Percentiles rank a stretch among this genome's conserved stretches.
These are phyloP conservation scores for Fragaria nilgerrensis DNA, from an alignment of 306 rosid genomes.

Conservation along the genomic window DNA sequence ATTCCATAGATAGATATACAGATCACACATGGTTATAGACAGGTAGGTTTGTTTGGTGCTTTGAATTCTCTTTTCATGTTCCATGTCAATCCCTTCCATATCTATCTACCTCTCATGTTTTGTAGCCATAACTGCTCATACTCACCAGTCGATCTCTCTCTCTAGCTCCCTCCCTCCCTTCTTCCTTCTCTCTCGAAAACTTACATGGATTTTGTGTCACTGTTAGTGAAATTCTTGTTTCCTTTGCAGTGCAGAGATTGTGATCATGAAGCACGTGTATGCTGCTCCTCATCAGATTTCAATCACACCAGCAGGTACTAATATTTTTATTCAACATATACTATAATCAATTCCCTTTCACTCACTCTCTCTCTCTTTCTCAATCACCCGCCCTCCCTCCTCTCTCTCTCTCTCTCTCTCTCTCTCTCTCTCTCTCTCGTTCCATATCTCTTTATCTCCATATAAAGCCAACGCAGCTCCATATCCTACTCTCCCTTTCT, in stretches of 20 bases:
- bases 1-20: slow-evolving; percentile 27
- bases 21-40: slow-evolving; percentile 21
- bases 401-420: slow-evolving; percentile 20
- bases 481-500: slow-evolving; percentile 6
- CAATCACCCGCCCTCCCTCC: slow-evolving; percentile 18
- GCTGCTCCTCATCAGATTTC: slow-evolving; percentile 42
- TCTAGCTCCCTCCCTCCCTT: slow-evolving; percentile 13
- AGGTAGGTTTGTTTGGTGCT: slow-evolving; percentile 41
- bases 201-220: slow-evolving; percentile 46
- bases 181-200: slow-evolving; percentile 23
- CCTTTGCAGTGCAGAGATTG: slow-evolving; percentile 46
- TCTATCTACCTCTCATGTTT: slow-evolving; percentile 20
- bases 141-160: slow-evolving; percentile 7
- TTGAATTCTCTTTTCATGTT: slow-evolving; percentile 29
- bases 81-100: slow-evolving; percentile 12
- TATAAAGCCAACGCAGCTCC: slow-evolving; percentile 35
- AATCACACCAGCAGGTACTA: slow-evolving; percentile 59
- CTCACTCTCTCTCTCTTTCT: slow-evolving; percentile 26
- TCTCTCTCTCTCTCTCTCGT: slow-evolving; percentile 13
- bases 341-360: slow-evolving; percentile 34
- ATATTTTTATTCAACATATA: slow-evolving; percentile 28
- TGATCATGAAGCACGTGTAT: slow-evolving; percentile 79
- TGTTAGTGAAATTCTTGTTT: slow-evolving; percentile 40
- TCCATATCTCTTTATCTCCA: slow-evolving; percentile 12
- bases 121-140: slow-evolving; percentile 29